phyloP scores from a whole-genome alignment of 495 filamentous ascomycete genomes.

The Aspergillus incahuasiensis region DNA sequence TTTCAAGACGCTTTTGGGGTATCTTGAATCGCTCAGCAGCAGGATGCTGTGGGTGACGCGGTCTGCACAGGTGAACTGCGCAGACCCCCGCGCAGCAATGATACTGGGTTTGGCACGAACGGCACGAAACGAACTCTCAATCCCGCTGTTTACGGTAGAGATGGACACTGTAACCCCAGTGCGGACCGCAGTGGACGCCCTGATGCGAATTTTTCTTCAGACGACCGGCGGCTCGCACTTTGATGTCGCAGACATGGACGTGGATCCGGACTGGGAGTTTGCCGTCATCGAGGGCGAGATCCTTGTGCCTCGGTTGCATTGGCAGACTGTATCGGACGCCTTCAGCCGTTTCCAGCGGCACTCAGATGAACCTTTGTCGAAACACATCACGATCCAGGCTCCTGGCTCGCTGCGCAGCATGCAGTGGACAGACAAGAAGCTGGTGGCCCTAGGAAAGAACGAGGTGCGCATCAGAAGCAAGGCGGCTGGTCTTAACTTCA shows the following conservation, averaged over 20 bases:
- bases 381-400: background rate
- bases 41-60: conserved; percentile 39
- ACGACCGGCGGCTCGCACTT: background rate
- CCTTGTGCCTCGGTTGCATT: conserved; percentile 25
- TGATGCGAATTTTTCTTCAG: conserved; percentile 15
- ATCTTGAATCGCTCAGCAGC: background rate
- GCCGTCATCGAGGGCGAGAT: conserved; percentile 22
- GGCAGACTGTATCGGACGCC: conserved; percentile 5
- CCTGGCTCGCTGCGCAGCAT: background rate
- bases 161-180: too few species aligned
- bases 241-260: conserved; percentile 12
- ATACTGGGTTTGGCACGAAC: conserved; percentile 39
- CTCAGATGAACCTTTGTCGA: background rate
- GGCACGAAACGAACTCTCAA: conserved; percentile 32
- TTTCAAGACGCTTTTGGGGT: too few species aligned
- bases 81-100: conserved; percentile 33
- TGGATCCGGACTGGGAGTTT: conserved; percentile 32
- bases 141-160: conserved; percentile 40
- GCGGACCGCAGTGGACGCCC: too few species aligned
- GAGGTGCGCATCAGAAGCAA: background rate
- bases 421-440: background rate
- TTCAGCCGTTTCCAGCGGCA: background rate
- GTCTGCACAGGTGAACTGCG: conserved; percentile 27
- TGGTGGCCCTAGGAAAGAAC: background rate
- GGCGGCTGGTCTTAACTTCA: background rate